Evolutionary conservation across 768 basidiomycete species (phyloP).

Genomic region (Lyophyllum decastes): DNA sequence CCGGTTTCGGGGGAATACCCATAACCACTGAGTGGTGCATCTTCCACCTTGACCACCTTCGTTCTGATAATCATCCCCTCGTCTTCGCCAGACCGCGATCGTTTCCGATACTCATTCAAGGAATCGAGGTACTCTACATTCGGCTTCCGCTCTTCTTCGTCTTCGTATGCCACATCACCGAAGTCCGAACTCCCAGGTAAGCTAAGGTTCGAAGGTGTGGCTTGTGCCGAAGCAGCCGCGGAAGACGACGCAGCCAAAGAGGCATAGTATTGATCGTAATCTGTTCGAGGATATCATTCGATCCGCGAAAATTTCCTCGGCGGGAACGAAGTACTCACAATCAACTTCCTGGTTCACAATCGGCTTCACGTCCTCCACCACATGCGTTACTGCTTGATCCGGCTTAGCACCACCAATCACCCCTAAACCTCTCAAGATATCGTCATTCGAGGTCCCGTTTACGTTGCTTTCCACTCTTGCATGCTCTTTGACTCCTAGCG

Average conservation of each 20-base stretch:
- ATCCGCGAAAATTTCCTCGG: not conserved
- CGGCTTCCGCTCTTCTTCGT: constrained; percentile 73
- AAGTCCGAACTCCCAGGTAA: constrained; percentile 45
- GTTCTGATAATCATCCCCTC: constrained; percentile 37
- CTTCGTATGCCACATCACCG: constrained; percentile 54
- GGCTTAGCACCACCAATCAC: constrained; percentile 49
- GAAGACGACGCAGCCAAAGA: constrained; percentile 64
- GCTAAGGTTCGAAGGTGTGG: constrained; percentile 60
- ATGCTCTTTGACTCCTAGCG: constrained; percentile 76
- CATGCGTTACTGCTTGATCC: constrained; percentile 22
- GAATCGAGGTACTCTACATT: constrained; percentile 66
- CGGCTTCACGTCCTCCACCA: constrained; percentile 27
- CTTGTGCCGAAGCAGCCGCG: constrained; percentile 53
- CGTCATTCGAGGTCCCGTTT: constrained; percentile 58
- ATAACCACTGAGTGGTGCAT: constrained; percentile 25
- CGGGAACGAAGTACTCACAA: constrained; percentile 45
- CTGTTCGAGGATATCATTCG: constrained; percentile 31
- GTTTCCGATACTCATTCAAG: constrained; percentile 72
- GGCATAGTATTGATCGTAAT: constrained; percentile 84
- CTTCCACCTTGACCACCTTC: constrained; percentile 46
- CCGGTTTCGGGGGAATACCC: constrained; percentile 22
- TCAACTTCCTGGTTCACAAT: constrained; percentile 57
- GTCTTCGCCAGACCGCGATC: constrained; percentile 69
- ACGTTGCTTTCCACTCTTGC: constrained; percentile 46
- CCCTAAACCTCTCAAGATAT: constrained; percentile 70